phyloP scores from a whole-genome alignment of 2,329 filamentous ascomycete genomes.

The Stenocarpella maydis region DNA sequence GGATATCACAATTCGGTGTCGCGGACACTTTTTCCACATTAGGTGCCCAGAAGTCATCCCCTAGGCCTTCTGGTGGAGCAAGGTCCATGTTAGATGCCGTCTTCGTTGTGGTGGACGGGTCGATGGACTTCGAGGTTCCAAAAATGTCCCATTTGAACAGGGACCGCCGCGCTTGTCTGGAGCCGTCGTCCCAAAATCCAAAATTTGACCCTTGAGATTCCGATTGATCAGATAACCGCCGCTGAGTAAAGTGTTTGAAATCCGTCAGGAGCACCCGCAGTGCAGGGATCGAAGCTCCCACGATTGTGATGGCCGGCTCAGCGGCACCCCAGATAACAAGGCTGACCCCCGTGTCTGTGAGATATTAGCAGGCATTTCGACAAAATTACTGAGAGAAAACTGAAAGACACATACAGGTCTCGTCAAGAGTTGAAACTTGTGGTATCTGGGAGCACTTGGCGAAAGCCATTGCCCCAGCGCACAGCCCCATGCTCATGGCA shows the following conservation, averaged over 20 bases:
- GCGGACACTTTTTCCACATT: fast-evolving
- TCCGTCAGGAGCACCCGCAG: constrained; percentile 1
- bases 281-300: constrained; percentile 11
- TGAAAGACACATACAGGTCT: background rate
- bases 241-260: background rate
- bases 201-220: background rate
- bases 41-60: background rate
- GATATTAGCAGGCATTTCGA: background rate
- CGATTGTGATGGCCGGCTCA: constrained; percentile 19
- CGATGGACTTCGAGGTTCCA: background rate
- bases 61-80: background rate
- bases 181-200: background rate
- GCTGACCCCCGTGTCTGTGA: constrained; percentile 2
- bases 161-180: background rate
- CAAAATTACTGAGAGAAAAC: fast-evolving
- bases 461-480: background rate
- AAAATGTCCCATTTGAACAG: background rate
- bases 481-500: constrained; percentile 36
- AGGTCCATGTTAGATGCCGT: background rate
- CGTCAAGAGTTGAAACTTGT: constrained; percentile 41
- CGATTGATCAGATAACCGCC: background rate
- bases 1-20: background rate
- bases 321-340: background rate
- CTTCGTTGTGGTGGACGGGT: background rate
- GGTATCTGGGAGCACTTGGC: constrained; percentile 16